A percentile compares a stretch with the other conserved stretches of the same genome.
Evolutionary conservation across 73 alveolate genomes (phyloP).

Genomic region (Tetrahymena malaccensis): DNA sequence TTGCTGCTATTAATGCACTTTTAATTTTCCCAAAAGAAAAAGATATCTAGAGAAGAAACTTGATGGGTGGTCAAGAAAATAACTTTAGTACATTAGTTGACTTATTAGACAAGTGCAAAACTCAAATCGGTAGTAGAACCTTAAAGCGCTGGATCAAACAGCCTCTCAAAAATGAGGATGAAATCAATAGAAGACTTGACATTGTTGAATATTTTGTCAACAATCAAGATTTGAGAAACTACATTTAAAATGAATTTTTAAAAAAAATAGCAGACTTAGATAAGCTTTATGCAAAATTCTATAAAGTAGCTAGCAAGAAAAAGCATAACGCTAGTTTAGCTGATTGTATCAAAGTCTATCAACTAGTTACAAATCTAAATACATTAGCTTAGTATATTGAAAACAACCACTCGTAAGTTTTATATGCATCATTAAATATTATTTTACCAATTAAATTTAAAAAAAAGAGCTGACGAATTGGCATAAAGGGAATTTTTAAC

Average conservation of each 20-base stretch:
- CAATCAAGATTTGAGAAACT: constrained; percentile 45
- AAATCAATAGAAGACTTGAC: constrained; percentile 55
- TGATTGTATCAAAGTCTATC: constrained; percentile 71
- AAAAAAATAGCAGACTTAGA: constrained; percentile 69
- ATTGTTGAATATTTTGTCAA: constrained; percentile 64
- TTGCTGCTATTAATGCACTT: constrained; percentile 78
- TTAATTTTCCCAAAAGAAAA: constrained; percentile 56
- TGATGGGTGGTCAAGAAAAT: neutral
- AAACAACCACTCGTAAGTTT: neutral
- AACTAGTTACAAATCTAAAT: constrained; percentile 28
- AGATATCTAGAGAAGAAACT: constrained; percentile 27
- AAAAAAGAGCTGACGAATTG: constrained; percentile 25
- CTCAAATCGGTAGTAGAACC: constrained; percentile 56
- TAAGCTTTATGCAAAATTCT: constrained; percentile 64
- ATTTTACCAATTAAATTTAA: constrained; percentile 1
- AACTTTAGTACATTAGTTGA: constrained; percentile 51
- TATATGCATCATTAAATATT: neutral
- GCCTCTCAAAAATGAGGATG: constrained; percentile 57
- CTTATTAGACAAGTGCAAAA: constrained; percentile 56
- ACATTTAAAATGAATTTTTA: constrained; percentile 43
- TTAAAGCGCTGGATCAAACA: constrained; percentile 72
- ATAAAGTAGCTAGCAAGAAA: constrained; percentile 57
- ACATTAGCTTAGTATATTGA: neutral
- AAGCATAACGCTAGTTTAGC: constrained; percentile 58
- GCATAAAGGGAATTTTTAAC: constrained; percentile 23